Evolutionary conservation across 192 early-diverging fungal genomes (phyloP).

Genomic region (Coemansia sp.): DNA sequence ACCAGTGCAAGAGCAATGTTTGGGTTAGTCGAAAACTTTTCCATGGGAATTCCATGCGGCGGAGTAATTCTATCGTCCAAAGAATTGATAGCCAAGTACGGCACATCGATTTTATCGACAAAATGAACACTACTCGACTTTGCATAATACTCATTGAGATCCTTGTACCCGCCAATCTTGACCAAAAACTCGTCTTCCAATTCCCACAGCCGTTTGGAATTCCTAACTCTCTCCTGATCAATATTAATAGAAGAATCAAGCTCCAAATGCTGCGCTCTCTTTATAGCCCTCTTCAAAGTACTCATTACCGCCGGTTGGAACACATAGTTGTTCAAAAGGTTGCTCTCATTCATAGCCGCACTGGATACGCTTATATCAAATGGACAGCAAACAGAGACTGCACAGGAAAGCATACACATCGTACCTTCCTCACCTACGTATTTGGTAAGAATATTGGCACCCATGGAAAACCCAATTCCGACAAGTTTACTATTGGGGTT

Average conservation of each 20-base stretch:
- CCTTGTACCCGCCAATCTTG: constrained; percentile 68
- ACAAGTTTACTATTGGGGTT: constrained; percentile 64
- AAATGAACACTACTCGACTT: constrained; percentile 59
- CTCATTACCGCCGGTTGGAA: constrained; percentile 62
- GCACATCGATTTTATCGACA: constrained; percentile 66
- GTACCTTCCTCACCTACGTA: constrained; percentile 79
- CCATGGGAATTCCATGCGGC: constrained; percentile 65
- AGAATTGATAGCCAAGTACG: constrained; percentile 80
- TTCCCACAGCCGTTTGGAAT: constrained; percentile 67
- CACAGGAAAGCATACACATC: constrained; percentile 67
- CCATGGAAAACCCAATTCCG: constrained; percentile 88
- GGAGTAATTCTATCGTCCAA: constrained; percentile 83
- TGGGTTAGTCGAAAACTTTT: constrained; percentile 75
- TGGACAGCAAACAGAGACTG: constrained; percentile 81
- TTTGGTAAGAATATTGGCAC: constrained; percentile 89
- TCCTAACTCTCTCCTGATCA: constrained; percentile 54
- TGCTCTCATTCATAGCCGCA: constrained; percentile 55
- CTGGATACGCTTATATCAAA: constrained; percentile 69
- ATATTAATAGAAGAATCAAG: constrained; percentile 36
- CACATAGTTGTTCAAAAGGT: constrained; percentile 57
- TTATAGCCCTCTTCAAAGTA: constrained; percentile 55
- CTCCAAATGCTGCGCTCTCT: constrained; percentile 44
- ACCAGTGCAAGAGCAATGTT: constrained; percentile 78
- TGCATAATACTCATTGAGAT: constrained; percentile 77
- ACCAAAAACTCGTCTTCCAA: constrained; percentile 79